phyloP scores from a whole-genome alignment of 495 filamentous ascomycete species.

The Hypoxylon crocopeplum region DNA sequence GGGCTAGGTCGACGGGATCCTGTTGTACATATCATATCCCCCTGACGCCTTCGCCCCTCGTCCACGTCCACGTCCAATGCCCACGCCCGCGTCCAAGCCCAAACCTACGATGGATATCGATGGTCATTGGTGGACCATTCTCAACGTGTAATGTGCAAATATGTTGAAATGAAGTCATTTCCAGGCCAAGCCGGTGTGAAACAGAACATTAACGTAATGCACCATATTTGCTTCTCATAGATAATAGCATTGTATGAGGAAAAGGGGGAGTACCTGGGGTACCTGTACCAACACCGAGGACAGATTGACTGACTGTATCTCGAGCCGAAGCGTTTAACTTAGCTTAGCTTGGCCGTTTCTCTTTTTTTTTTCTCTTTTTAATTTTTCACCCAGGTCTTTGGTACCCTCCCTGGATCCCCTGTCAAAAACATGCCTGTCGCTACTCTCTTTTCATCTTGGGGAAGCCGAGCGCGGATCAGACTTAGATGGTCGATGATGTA shows the following conservation, averaged over 20 bases:
- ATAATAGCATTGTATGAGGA: too few species aligned
- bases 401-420: slow-evolving; percentile 30
- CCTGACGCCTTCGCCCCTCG: too few species aligned
- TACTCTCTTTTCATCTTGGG: slow-evolving; percentile 36
- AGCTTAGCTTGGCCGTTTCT: slow-evolving; percentile 4
- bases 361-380: slow-evolving; percentile 9
- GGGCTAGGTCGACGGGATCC: slow-evolving; percentile 24
- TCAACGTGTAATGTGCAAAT: background rate
- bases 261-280: too few species aligned
- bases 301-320: too few species aligned
- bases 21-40: slow-evolving; percentile 15
- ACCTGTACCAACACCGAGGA: too few species aligned
- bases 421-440: slow-evolving; percentile 27
- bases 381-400: slow-evolving; percentile 38
- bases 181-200: slow-evolving; percentile 19
- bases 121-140: background rate
- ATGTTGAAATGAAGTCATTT: slow-evolving; percentile 30
- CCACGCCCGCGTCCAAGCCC: background rate
- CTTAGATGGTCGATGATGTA: slow-evolving; percentile 39
- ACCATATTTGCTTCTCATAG: too few species aligned
- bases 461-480: slow-evolving; percentile 39
- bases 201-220: slow-evolving; percentile 22
- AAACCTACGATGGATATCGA: background rate
- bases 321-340: background rate
- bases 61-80: background rate